Percentiles rank a stretch among this genome's conserved stretches.
Evolutionary conservation across 129 eudicot genomes (phyloP).

Genomic region (Smallanthus sonchifolius): DNA sequence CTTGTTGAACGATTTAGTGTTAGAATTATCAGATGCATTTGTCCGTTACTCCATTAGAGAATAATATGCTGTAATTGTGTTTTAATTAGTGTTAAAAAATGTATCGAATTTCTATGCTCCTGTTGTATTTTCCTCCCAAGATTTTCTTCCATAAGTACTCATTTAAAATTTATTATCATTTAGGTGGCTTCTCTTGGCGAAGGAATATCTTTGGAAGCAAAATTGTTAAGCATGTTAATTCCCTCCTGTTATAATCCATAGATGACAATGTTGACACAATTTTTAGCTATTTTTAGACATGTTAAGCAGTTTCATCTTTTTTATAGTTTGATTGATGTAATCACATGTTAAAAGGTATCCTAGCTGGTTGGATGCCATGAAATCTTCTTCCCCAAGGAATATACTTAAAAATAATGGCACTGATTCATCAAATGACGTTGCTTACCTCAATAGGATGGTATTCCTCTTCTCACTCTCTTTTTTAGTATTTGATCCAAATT

Average conservation of each 20-base stretch:
- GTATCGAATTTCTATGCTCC: neutral
- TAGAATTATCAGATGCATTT: neutral
- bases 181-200: conserved; percentile 97
- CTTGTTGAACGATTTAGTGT: conserved; percentile 17
- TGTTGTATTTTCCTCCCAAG: neutral
- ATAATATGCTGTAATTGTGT: neutral
- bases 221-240: conserved; percentile 92
- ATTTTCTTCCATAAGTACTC: neutral
- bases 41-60: neutral
- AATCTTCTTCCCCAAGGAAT: conserved; percentile 80
- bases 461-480: neutral
- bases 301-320: neutral
- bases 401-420: conserved; percentile 36
- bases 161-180: conserved; percentile 1
- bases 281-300: conserved; percentile 1
- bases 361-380: conserved; percentile 90
- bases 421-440: conserved; percentile 47
- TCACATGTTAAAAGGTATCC: neutral
- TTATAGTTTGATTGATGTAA: neutral
- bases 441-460: conserved; percentile 90
- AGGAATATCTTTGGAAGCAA: conserved; percentile 94
- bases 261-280: conserved; percentile 30
- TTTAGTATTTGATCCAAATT: neutral
- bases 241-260: conserved; percentile 67
- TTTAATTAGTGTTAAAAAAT: neutral